Evolutionary conservation across 768 basidiomycete genomes (phyloP).

Genomic region (Mycena alexandri): DNA sequence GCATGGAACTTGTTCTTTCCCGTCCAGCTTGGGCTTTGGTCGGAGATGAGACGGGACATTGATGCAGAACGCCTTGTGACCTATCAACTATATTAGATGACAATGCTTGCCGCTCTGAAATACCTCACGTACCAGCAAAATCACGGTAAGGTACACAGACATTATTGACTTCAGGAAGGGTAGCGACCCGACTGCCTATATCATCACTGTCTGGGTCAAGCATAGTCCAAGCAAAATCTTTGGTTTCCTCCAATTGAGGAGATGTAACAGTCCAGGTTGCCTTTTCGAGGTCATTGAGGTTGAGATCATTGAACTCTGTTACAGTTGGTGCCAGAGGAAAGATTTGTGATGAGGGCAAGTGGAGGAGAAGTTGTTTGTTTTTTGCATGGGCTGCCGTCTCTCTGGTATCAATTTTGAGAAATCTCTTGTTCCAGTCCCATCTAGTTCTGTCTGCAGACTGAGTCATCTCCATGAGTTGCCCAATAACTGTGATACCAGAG

Average conservation of each 20-base stretch:
- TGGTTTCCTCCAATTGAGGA: slow-evolving; percentile 10
- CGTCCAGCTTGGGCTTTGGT: slow-evolving; percentile 11
- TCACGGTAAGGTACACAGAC: slow-evolving; percentile 10
- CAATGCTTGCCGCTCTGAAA: background rate
- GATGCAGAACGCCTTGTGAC: slow-evolving; percentile 1
- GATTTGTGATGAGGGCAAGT: slow-evolving; percentile 5
- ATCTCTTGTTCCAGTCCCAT: slow-evolving; percentile 18
- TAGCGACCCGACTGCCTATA: background rate
- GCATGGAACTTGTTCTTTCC: slow-evolving; percentile 2
- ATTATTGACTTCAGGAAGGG: slow-evolving; percentile 10
- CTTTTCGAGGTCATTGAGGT: background rate
- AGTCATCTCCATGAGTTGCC: slow-evolving; percentile 23
- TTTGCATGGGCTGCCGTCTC: background rate
- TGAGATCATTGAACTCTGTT: slow-evolving; percentile 1
- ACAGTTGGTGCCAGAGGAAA: slow-evolving; percentile 5
- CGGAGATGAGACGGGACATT: slow-evolving; percentile 5
- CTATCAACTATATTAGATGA: slow-evolving; percentile 6
- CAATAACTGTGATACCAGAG: slow-evolving; percentile 7
- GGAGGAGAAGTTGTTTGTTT: slow-evolving; percentile 18
- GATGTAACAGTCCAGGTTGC: slow-evolving; percentile 9
- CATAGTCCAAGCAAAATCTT: slow-evolving; percentile 15
- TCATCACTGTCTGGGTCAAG: slow-evolving; percentile 19
- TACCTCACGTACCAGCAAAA: slow-evolving; percentile 10
- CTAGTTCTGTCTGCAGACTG: slow-evolving; percentile 11
- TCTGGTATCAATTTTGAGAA: slow-evolving; percentile 11